Evolutionary conservation across 1,284 basidiomycete species (phyloP), one percentile per base, ranked within the genome.

Genomic region (Ganoderma leucocontextum): DNA sequence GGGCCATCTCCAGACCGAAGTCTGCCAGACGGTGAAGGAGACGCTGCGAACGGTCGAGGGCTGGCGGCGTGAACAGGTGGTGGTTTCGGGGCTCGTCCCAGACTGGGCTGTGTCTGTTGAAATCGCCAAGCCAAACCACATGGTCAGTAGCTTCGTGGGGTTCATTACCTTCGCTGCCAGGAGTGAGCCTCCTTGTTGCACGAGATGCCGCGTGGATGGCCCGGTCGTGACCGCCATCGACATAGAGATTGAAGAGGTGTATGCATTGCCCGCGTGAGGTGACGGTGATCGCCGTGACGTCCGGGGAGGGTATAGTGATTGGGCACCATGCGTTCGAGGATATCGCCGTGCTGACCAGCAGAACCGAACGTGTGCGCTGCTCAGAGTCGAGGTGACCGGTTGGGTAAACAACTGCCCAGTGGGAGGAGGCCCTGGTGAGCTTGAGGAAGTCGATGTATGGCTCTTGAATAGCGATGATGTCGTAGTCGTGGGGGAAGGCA

Each of bases 31-130:
- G 25, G 44, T 74, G 60, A 10, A 81, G 49, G 0, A 83, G 72
- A 0, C 61, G 35, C 41, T 78, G 69, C 0, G 78, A 76, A 0
- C 53, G 60, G 1, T 66, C 58, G 0, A 77, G 63, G 63, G 29
- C 66, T 63, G 9, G 15, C 0, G 55, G 38, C 1, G 76, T 81
- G 68, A 85, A 80, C 0, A 85, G 79, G 39, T 81, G 82, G 0
- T 62, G 6, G 67, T 87, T 85, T 0, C 67, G 29, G 0, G 70
- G 65, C 4, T 81, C 78, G 6, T 86, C 84, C 86, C 85, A 88
- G 0, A 80, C 33, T 0, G 81, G 82, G 75, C 86, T 83, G 72
- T 88, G 85, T 0, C 81, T 72, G 74, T 87, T 87, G 79, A 87
- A 86, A 74, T 87, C 84, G 0, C 84, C 85, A 0, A 78, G 70